These are phyloP conservation scores for Flueggea neowawraea DNA, from an alignment of 441 rosid species.

Conservation along the genomic window DNA sequence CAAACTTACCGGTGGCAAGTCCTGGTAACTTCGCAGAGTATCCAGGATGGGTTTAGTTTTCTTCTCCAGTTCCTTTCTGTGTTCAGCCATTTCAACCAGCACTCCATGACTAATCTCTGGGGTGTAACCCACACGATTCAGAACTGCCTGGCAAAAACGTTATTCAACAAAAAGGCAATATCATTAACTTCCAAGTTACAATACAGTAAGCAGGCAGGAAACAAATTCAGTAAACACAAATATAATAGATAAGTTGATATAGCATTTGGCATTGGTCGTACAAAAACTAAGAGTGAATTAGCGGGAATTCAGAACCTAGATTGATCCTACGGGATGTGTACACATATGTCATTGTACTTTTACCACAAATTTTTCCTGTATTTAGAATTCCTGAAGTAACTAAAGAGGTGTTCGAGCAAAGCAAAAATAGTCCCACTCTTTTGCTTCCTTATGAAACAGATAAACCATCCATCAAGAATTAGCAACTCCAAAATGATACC, in stretches of 20 bases:
- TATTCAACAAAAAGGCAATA: neutral
- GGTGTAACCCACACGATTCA: constrained; percentile 83
- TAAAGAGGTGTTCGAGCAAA: neutral
- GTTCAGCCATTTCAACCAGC: constrained; percentile 86
- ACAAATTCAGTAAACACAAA: no score
- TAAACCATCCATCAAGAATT: neutral
- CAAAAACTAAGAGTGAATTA: no score
- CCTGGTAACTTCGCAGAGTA: constrained; percentile 93
- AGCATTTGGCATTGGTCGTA: no score
- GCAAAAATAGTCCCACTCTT: neutral
- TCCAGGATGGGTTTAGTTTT: constrained; percentile 89
- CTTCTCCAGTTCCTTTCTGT: constrained; percentile 83
- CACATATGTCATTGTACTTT: neutral
- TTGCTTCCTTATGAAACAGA: neutral
- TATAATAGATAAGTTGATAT: no score
- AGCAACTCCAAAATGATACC: neutral
- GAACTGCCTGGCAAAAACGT: constrained; percentile 51
- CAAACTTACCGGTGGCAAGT: constrained; percentile 79
- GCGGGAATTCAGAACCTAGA: no score
- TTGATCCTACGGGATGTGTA: neutral
- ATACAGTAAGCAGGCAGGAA: neutral
- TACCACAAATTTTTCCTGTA: neutral
- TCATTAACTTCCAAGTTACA: neutral
- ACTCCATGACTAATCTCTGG: constrained; percentile 87
- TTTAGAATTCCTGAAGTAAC: neutral